Base-by-base conservation (phyloP, 768 basidiomycete species). In the Cyclocybe aegerita region DNA sequence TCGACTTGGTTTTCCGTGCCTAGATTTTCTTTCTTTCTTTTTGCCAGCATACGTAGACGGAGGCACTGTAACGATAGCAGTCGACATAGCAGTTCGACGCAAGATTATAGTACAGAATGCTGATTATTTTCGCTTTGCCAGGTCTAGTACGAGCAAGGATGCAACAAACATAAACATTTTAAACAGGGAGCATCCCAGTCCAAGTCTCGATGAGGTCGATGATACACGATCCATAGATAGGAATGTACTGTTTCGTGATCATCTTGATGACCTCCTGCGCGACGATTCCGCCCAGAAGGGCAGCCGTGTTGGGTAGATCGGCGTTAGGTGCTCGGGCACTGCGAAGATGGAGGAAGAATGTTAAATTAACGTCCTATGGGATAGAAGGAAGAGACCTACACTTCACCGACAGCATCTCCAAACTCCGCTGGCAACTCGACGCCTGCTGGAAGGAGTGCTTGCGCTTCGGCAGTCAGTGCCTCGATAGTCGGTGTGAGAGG, bases 241-340 rank as follows among this genome's bases (percentile, higher is more conserved):
- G 95, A 10, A 95, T 79, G 64, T 99, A 99, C 68, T 99, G 97
- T 60, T 83, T 85, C 50, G 96, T 99, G 60, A 96, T 87, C 70
- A 98, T 78, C 78, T 99, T 98, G 77, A 98, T 98, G 5, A 86
- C 85, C 65, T 99, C 97, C 60, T 99, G 97, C 17, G 95, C 93
- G 14, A 98, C 87, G 33, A 98, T 68, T 2, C 97, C 97, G 1
- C 97, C 97, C 0, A 98, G 73, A 61, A 98, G 83, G 1, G 95
- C 95, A 0, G 96, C 92, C 1, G 86, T 94, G 57, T 94, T 98
- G 5, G 96, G 96, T 3, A 98, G 70, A 60, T 96, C 93, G 3
- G 91, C 86, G 0, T 79, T 85, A 2, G 89, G 90, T 7, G 92
- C 77, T 1, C 93, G 88, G 9, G 76, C 84, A 48, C 93, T 94